phyloP scores from a whole-genome alignment of 1,139 yeast genomes.

The Pneumocystis carinii region DNA sequence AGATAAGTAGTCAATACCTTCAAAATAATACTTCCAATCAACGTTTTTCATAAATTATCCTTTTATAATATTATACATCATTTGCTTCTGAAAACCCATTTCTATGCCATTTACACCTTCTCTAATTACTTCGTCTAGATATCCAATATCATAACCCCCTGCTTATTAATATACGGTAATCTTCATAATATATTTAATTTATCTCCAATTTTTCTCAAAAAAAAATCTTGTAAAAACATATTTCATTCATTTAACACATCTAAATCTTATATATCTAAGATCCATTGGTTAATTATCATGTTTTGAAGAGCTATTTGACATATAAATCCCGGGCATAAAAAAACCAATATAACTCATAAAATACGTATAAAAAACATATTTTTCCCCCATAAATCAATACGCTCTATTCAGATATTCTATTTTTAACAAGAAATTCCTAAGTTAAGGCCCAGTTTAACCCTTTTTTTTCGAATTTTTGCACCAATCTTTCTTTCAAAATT shows the following conservation, averaged over 20 bases:
- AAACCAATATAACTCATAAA: conserved; percentile 4
- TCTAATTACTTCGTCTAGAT: conserved; percentile 85
- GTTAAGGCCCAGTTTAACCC: neutral
- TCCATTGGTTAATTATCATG: conserved; percentile 91
- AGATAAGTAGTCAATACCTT: conserved; percentile 80
- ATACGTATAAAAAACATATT: conserved; percentile 8
- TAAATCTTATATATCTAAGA: conserved; percentile 70
- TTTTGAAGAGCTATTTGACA: conserved; percentile 81
- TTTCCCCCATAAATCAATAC: conserved; percentile 10
- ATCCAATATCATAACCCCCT: conserved; percentile 97
- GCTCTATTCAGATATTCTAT: neutral
- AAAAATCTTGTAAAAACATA: conserved; percentile 25
- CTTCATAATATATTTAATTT: conserved; percentile 14
- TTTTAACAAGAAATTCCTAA: neutral
- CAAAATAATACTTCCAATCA: conserved; percentile 71
- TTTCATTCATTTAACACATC: conserved; percentile 55
- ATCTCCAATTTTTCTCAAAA: neutral
- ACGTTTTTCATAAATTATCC: neutral
- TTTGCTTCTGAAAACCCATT: conserved; percentile 70
- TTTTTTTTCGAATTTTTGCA: neutral
- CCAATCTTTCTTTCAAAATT: neutral
- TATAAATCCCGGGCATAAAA: conserved; percentile 34
- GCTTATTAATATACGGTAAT: conserved; percentile 40
- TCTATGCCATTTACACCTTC: conserved; percentile 73
- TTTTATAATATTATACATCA: conserved; percentile 49